phyloP scores from a whole-genome alignment of 2,329 filamentous ascomycete species.

The Penicillium sp. region DNA sequence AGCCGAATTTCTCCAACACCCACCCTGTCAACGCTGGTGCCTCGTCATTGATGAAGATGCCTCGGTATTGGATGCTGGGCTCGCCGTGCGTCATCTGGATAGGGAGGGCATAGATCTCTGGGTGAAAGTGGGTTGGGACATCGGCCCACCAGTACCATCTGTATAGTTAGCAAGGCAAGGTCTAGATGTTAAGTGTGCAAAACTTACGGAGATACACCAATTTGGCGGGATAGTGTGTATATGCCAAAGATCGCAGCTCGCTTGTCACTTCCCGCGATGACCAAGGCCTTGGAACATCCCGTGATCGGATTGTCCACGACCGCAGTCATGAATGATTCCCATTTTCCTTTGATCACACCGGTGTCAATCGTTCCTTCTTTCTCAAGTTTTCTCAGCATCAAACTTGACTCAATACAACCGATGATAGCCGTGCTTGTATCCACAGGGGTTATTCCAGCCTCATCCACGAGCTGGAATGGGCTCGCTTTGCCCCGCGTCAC shows the following conservation, averaged over 20 bases:
- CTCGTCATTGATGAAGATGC: constrained; percentile 71
- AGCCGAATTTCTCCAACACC: constrained; percentile 53
- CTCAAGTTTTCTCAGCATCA: constrained; percentile 2
- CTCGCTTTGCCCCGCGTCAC: constrained; percentile 6
- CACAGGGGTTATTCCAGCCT: background rate
- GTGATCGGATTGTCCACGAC: constrained; percentile 59
- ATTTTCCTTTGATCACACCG: constrained; percentile 58
- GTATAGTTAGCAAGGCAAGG: background rate
- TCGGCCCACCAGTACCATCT: constrained; percentile 68
- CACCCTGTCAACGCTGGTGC: constrained; percentile 67
- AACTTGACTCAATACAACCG: constrained; percentile 13
- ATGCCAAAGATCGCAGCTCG: constrained; percentile 68
- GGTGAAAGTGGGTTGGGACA: constrained; percentile 53
- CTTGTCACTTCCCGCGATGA: constrained; percentile 68
- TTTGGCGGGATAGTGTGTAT: constrained; percentile 71
- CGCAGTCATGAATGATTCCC: constrained; percentile 67
- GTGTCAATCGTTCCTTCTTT: constrained; percentile 56
- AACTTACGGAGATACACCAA: constrained; percentile 62
- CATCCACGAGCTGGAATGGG: background rate
- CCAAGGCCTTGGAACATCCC: constrained; percentile 58
- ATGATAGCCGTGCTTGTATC: constrained; percentile 1
- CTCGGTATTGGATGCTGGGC: constrained; percentile 66
- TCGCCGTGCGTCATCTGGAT: constrained; percentile 57
- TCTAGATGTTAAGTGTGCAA: background rate
- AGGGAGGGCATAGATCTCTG: constrained; percentile 56